Percentiles rank a stretch among this genome's conserved stretches.
phyloP scores from a whole-genome alignment of 805 yeast genomes.

The Groenewaldozyma salmanticensis region DNA sequence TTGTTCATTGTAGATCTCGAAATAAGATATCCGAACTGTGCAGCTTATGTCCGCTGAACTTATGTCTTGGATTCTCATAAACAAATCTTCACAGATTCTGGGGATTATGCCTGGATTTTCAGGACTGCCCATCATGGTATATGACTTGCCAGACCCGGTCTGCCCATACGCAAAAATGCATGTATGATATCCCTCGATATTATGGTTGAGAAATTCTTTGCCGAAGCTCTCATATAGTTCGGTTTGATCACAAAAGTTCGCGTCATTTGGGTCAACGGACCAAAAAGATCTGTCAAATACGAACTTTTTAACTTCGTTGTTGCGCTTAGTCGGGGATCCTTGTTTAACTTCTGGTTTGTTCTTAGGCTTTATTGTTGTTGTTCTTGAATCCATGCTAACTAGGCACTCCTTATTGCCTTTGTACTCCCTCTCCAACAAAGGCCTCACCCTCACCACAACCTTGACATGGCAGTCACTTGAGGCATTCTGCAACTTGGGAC shows the following conservation, averaged over 20 bases:
- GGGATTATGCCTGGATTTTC: conserved; percentile 59
- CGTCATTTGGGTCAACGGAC: conserved; percentile 32
- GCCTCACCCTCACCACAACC: conserved; percentile 33
- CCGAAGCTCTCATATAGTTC: conserved; percentile 48
- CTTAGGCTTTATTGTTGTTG: conserved; percentile 16
- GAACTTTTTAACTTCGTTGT: conserved; percentile 30
- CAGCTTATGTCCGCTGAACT: conserved; percentile 31
- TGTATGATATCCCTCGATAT: conserved; percentile 61
- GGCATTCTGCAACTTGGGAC: not conserved
- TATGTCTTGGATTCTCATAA: conserved; percentile 33
- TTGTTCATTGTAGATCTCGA: conserved; percentile 72
- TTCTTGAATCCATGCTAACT: conserved; percentile 13
- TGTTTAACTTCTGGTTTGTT: conserved; percentile 6
- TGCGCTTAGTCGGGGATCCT: conserved; percentile 18
- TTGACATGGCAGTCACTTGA: conserved; percentile 25
- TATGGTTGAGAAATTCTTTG: conserved; percentile 47
- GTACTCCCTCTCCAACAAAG: conserved; percentile 23
- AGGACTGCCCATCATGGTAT: conserved; percentile 62
- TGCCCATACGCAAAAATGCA: conserved; percentile 76
- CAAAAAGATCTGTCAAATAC: conserved; percentile 44
- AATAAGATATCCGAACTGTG: conserved; percentile 46
- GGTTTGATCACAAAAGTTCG: conserved; percentile 37
- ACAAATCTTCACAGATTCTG: conserved; percentile 42
- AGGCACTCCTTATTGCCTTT: conserved; percentile 9
- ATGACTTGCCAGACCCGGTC: conserved; percentile 77